Conservation (phyloP, 2,329 filamentous ascomycete species). For the Plenodomus lindquistii region DNA sequence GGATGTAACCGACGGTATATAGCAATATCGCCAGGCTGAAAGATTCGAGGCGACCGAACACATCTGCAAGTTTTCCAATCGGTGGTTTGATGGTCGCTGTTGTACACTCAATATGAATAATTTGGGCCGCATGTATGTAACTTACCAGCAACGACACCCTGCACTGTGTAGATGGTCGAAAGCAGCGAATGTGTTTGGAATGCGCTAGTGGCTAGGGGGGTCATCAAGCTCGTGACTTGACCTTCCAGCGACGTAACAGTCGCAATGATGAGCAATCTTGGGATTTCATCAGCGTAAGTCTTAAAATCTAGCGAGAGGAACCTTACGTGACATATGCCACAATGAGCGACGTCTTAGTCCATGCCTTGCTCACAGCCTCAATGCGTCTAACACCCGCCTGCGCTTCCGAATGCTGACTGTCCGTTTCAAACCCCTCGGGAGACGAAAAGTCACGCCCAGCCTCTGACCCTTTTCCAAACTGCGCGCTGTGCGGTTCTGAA, state of each 20-base stretch:
- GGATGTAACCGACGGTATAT: slow-evolving; percentile 61
- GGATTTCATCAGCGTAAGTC: slow-evolving; percentile 13
- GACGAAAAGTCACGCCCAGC: slow-evolving; percentile 2
- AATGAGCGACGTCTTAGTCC: slow-evolving; percentile 53
- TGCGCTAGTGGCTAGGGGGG: slow-evolving; percentile 67
- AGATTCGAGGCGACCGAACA: slow-evolving; percentile 65
- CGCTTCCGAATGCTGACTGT: slow-evolving; percentile 14
- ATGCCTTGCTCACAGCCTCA: slow-evolving; percentile 54
- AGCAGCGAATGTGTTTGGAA: slow-evolving; percentile 68
- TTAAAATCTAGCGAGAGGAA: background rate
- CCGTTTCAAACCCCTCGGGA: slow-evolving; percentile 11
- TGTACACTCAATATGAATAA: background rate
- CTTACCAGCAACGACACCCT: slow-evolving; percentile 60
- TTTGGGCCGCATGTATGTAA: background rate
- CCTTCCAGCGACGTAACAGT: slow-evolving; percentile 69
- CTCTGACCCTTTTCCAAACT: slow-evolving; percentile 9
- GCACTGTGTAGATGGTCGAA: slow-evolving; percentile 66
- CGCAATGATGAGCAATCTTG: slow-evolving; percentile 59
- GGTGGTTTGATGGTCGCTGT: slow-evolving; percentile 62
- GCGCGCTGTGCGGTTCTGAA: background rate
- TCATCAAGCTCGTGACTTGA: slow-evolving; percentile 64
- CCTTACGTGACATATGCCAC: slow-evolving; percentile 51
- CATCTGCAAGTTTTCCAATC: slow-evolving; percentile 64
- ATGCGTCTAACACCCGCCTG: slow-evolving; percentile 55
- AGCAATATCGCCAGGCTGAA: slow-evolving; percentile 60